Conservation (phyloP, 2,329 filamentous ascomycete species). For the Acephala macrosclerotiorum region DNA sequence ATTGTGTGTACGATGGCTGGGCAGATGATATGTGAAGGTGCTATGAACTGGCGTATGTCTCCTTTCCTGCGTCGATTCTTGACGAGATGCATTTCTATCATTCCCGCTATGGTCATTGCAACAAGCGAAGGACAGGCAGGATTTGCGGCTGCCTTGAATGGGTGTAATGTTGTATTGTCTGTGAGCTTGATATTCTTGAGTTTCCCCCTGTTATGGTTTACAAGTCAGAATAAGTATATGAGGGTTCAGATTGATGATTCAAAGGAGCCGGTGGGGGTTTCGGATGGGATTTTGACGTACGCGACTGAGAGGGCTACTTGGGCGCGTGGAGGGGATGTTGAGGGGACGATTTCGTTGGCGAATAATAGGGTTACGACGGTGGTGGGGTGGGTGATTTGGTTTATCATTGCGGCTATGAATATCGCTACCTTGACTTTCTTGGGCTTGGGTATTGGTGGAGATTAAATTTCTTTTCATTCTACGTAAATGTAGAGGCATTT, state of each 20-base stretch:
- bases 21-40: conserved; percentile 17
- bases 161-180: conserved; percentile 13
- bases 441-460: too few species aligned
- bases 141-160: conserved; percentile 14
- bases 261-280: conserved; percentile 1
- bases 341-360: too few species aligned
- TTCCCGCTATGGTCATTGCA: conserved; percentile 16
- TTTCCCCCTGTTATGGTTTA: conserved; percentile 16
- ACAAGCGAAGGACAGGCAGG: conserved; percentile 13
- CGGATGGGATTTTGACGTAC: not conserved
- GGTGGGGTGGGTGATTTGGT: too few species aligned
- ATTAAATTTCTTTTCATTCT: too few species aligned
- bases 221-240: conserved; percentile 20
- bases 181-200: conserved; percentile 18
- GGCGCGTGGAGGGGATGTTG: too few species aligned
- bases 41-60: conserved; percentile 14
- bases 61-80: conserved; percentile 15
- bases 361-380: too few species aligned
- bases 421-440: too few species aligned
- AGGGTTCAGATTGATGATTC: conserved; percentile 5
- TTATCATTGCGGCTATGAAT: too few species aligned
- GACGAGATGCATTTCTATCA: conserved; percentile 18
- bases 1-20: conserved; percentile 23
- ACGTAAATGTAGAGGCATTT: too few species aligned
- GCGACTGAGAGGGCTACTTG: too few species aligned